Conservation (phyloP, 1,284 basidiomycete genomes). For the Rhodofomes roseus region DNA sequence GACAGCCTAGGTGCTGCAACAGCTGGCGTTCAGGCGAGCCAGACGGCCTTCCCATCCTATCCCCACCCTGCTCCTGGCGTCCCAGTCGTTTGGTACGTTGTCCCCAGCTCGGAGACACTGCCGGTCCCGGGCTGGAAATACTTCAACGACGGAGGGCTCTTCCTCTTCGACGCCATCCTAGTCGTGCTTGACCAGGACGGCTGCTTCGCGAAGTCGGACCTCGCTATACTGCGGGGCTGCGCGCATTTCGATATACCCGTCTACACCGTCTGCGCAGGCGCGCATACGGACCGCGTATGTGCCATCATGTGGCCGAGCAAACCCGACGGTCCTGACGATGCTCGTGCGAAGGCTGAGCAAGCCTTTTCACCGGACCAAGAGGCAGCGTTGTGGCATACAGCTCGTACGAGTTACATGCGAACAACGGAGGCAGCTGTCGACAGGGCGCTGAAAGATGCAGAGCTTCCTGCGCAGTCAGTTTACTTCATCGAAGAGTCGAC, state of each 20-base stretch:
- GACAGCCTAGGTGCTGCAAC: background rate
- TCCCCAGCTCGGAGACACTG: background rate
- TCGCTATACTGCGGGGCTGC: slow-evolving; percentile 1
- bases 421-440: no score
- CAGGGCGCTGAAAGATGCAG: no score
- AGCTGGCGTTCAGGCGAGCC: background rate
- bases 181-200: background rate
- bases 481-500: no score
- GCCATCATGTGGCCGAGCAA: no score
- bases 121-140: background rate
- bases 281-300: no score
- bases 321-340: no score
- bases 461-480: no score
- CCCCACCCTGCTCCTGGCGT: background rate
- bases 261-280: slow-evolving; percentile 1
- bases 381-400: no score
- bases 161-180: slow-evolving; percentile 1
- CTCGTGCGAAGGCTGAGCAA: no score
- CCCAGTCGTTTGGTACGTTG: slow-evolving; percentile 1
- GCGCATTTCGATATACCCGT: background rate
- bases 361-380: no score
- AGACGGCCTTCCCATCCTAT: no score
- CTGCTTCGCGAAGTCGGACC: background rate
- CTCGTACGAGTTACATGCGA: no score
- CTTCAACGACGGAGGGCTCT: slow-evolving; percentile 3